These are phyloP conservation scores for Meira miltonrushii DNA, from an alignment of 1,284 basidiomycete species.

Conservation along the genomic window DNA sequence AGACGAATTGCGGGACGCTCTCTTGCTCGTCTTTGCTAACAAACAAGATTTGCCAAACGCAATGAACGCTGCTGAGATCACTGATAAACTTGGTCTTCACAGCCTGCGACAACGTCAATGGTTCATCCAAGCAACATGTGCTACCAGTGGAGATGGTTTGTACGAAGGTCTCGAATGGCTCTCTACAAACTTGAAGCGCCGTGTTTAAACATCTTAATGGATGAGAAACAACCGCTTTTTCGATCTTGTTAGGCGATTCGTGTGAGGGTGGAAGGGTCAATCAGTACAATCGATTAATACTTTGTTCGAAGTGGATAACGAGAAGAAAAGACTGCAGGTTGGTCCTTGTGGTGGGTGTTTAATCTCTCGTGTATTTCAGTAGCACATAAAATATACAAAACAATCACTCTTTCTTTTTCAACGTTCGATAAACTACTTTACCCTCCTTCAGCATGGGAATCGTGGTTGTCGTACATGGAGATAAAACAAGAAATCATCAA, in stretches of 20 bases:
- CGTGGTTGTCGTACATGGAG: too few relatives aligned
- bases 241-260: not conserved
- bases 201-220: not conserved
- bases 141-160: conserved; percentile 80
- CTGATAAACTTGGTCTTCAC: conserved; percentile 91
- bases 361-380: too few relatives aligned
- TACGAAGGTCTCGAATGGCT: conserved; percentile 48
- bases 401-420: too few relatives aligned
- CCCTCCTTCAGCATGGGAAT: too few relatives aligned
- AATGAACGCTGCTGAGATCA: conserved; percentile 98
- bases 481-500: too few relatives aligned
- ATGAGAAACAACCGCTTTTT: not conserved
- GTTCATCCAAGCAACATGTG: conserved; percentile 97
- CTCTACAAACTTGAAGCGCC: conserved; percentile 7
- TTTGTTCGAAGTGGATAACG: too few relatives aligned
- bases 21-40: conserved; percentile 71
- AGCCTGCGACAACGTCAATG: conserved; percentile 94
- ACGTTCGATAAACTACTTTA: too few relatives aligned
- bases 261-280: not conserved
- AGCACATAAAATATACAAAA: too few relatives aligned
- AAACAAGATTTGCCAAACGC: conserved; percentile 57
- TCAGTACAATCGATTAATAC: not conserved
- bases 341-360: too few relatives aligned
- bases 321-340: too few relatives aligned
- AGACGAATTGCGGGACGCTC: conserved; percentile 95